Evolutionary conservation across 306 rosid genomes (phyloP), one percentile per base, ranked within the genome.

Genomic region (Hylodesmum podocarpum): DNA sequence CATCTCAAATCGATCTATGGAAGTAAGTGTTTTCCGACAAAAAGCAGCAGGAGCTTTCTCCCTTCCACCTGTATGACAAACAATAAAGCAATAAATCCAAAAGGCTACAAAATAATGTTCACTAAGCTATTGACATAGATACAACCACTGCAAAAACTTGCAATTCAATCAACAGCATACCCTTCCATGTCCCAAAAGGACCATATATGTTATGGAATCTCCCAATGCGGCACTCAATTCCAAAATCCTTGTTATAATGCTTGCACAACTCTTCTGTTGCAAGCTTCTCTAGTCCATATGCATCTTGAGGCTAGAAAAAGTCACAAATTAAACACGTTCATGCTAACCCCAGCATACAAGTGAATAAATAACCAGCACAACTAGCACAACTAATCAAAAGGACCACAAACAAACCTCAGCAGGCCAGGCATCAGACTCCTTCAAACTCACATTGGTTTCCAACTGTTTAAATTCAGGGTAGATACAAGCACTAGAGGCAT

Each of bases 11-110:
- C 83, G 91, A 49, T 90, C 96, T 2, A 86, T 78, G 51, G 99
- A 82, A 62, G 97, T 95, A 49, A 87, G 59, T 0, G 97, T 57
- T 89, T 95, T 95, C 10, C 97, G 86, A 73, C 99, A 92, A 80
- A 95, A 95, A 8, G 99, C 99, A 81, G 99, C 99, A 77, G 99
- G 98, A 72, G 99, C 99, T 81, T 95, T 95, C 78, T 95, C 99
- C 92, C 99, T 87, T 36, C 99, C 99, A 78, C 97, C 99, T 95
- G 47, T 14, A 86, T 10, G 58, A 78, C 44, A 5, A 62, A 82
- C 27, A 34, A 78, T 59, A 55, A 55, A 80, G 59, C 9, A 46
- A 82, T 44, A 29, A 65, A 58, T 67, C 63, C 41, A 46, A 74
- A 79, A 66, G 12, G 58, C 27, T 22, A 51, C 55, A 72, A 55